Percentiles rank a stretch among this genome's conserved stretches.
Evolutionary conservation across 176 grass and related monocot species (phyloP).

Genomic region (Phoenix dactylifera): DNA sequence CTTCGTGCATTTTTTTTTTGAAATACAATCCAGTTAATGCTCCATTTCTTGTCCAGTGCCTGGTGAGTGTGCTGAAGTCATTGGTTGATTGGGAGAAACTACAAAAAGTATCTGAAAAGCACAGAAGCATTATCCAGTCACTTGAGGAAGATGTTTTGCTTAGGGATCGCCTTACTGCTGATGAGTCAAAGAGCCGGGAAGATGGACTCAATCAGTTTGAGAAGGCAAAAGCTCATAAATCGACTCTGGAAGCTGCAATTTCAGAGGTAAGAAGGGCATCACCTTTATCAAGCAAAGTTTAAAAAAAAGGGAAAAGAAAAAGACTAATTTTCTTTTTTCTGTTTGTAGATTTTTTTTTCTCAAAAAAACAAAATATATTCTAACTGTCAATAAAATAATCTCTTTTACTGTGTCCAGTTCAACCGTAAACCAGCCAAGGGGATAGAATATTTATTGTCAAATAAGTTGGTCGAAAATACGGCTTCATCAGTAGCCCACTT

Average conservation of each 20-base stretch:
- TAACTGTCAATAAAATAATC: not conserved
- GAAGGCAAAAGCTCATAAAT: constrained; percentile 99
- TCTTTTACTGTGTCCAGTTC: constrained; percentile 40
- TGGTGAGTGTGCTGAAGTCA: constrained; percentile 96
- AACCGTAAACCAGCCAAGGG: constrained; percentile 89
- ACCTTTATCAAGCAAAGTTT: not conserved
- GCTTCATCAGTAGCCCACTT: constrained; percentile 72
- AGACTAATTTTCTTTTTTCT: too few relatives aligned
- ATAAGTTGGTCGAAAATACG: constrained; percentile 84
- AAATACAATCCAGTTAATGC: constrained; percentile 5
- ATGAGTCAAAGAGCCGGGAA: constrained; percentile 61
- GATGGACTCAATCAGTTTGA: constrained; percentile 93
- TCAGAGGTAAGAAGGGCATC: constrained; percentile 53
- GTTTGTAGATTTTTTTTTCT: constrained; percentile 7
- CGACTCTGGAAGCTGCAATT: constrained; percentile 85
- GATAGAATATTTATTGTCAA: constrained; percentile 79
- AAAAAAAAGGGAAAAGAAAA: too few relatives aligned
- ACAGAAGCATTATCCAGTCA: constrained; percentile 39
- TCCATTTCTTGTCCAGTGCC: constrained; percentile 36
- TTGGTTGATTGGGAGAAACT: constrained; percentile 95
- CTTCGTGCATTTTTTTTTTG: not conserved
- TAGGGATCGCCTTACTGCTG: constrained; percentile 35
- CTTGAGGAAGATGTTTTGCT: constrained; percentile 44
- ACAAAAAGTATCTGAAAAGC: constrained; percentile 54
- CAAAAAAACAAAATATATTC: constrained; percentile 1